phyloP scores from a whole-genome alignment of 2,329 filamentous ascomycete species.

The Colletotrichum sidae region DNA sequence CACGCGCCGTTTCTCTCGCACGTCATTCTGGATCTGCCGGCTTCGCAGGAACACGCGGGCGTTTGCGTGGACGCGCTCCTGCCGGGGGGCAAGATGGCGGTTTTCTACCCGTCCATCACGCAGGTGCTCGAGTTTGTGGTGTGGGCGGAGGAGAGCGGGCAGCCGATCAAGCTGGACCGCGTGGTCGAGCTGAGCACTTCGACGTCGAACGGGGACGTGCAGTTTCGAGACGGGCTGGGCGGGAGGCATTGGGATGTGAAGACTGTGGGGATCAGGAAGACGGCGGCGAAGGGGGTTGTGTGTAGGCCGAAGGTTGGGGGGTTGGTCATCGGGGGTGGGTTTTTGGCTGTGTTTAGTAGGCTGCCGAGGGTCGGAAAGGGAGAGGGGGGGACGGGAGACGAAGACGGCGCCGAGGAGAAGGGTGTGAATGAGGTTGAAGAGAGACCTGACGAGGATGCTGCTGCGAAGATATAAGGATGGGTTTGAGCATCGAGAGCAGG shows the following conservation, averaged over 20 bases:
- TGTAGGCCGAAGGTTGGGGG: conserved; percentile 57
- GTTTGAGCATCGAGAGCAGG: neutral
- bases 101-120: conserved; percentile 83
- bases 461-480: neutral
- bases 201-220: conserved; percentile 50
- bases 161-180: conserved; percentile 68
- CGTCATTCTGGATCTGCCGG: conserved; percentile 80
- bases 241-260: conserved; percentile 75
- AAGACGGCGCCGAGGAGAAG: too few species aligned
- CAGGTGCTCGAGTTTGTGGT: conserved; percentile 77
- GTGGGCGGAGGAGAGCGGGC: conserved; percentile 60
- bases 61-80: conserved; percentile 69
- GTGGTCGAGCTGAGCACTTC: conserved; percentile 67
- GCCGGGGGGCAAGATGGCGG: conserved; percentile 72
- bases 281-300: conserved; percentile 46
- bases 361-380: neutral
- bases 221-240: conserved; percentile 58
- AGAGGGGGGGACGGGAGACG: too few species aligned
- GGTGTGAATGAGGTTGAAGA: neutral
- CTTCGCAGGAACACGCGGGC: conserved; percentile 61
- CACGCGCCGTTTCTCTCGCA: conserved; percentile 74
- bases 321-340: conserved; percentile 53
- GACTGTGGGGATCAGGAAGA: conserved; percentile 50
- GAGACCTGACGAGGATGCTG: conserved; percentile 1
- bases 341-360: conserved; percentile 49